phyloP scores from a whole-genome alignment of 352 stramenopile genomes.

The Phytophthora idaei region DNA sequence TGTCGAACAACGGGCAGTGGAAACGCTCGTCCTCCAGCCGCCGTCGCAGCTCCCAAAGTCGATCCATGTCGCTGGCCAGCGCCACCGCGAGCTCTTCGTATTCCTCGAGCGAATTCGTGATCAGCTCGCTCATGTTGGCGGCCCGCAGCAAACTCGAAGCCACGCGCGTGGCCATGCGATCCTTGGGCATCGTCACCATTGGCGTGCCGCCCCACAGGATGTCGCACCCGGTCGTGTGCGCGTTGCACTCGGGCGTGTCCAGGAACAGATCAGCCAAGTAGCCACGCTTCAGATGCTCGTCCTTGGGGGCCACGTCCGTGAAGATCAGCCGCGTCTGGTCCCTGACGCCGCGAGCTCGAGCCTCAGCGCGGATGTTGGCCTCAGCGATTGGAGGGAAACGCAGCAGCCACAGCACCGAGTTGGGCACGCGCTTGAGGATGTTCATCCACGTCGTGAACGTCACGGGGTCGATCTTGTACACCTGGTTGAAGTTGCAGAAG shows the following conservation, averaged over 20 bases:
- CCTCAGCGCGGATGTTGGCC: slow-evolving; percentile 87
- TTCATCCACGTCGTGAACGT: slow-evolving; percentile 94
- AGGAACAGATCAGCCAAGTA: slow-evolving; percentile 93
- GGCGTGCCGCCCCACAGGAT: slow-evolving; percentile 92
- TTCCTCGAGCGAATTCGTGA: slow-evolving; percentile 73
- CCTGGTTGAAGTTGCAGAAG: slow-evolving; percentile 95
- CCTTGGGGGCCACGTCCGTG: slow-evolving; percentile 86
- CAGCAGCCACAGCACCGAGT: slow-evolving; percentile 92
- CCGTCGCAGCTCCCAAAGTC: slow-evolving; percentile 76
- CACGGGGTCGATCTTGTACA: slow-evolving; percentile 95
- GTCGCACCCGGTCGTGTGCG: slow-evolving; percentile 92
- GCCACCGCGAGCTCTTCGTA: slow-evolving; percentile 93
- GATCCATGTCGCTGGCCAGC: slow-evolving; percentile 88
- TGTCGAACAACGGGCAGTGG: slow-evolving; percentile 85
- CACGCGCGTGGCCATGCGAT: slow-evolving; percentile 91
- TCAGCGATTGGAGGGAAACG: slow-evolving; percentile 84
- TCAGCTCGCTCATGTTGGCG: slow-evolving; percentile 81
- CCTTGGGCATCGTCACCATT: slow-evolving; percentile 90
- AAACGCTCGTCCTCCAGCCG: slow-evolving; percentile 71
- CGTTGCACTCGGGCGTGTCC: slow-evolving; percentile 92
- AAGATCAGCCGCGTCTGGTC: slow-evolving; percentile 74
- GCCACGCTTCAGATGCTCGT: slow-evolving; percentile 91
- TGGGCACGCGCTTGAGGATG: slow-evolving; percentile 92
- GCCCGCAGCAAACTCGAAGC: slow-evolving; percentile 86
- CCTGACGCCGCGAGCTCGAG: slow-evolving; percentile 69